Evolutionary conservation across 768 basidiomycete species (phyloP), one percentile per base, ranked within the genome.

Genomic region (Termitomyces sp.): DNA sequence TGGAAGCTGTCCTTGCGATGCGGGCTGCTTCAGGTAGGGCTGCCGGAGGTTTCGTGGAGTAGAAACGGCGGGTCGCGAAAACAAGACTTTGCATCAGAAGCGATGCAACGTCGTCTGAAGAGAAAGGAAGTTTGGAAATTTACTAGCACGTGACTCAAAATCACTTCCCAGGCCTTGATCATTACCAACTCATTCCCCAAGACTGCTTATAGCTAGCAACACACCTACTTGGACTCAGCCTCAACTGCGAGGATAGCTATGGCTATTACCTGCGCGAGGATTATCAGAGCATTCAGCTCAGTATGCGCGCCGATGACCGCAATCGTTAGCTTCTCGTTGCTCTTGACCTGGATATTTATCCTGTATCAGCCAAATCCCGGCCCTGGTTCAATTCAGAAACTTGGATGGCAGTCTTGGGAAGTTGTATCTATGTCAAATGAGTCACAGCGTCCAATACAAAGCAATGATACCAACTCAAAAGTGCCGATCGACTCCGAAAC

Each of bases 381-480:
- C 3, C 90, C 90, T 18, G 90, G 90, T 1, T 69, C 79, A 15
- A 68, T 79, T 15, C 90, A 92, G 65, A 79, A 82, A 46, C 75
- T 97, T 20, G 92, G 92, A 29, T 95, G 93, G 93, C 93, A 95
- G 65, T 80, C 88, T 7, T 96, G 91, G 91, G 93, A 90, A 45
- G 66, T 81, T 3, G 77, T 94, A 0, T 69, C 72, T 2, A 68
- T 78, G 26, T 59, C 65, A 22, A 54, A 55, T 37, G 34, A 53
- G 51, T 41, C 24, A 18, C 62, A 60, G 54, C 58, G 26, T 53
- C 58, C 58, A 46, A 52, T 59, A 13, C 61, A 56, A 42, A 61
- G 56, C 29, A 55, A 64, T 44, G 41, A 36, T 24, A 59, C 54
- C 56, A 62, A 48, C 58, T 62, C 56, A 49, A 64, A 57, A 31